Conservation (phyloP, 1,284 basidiomycete species). For the Xerocomus nothofagi region DNA sequence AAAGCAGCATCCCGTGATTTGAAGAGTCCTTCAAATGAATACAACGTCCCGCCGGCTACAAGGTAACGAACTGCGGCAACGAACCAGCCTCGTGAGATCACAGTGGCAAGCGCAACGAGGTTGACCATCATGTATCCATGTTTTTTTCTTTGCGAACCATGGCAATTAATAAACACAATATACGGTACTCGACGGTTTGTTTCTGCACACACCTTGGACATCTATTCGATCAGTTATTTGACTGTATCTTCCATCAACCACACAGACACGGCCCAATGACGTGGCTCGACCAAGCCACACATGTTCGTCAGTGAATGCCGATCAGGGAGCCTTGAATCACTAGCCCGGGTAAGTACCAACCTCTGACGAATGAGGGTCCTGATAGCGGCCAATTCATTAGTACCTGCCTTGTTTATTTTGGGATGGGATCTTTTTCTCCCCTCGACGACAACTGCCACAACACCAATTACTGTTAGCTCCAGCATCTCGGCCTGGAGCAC, state of each 20-base stretch:
- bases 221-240: conserved; percentile 3
- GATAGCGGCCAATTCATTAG: not conserved
- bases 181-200: not conserved
- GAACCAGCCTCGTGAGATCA: not conserved
- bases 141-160: conserved; percentile 6
- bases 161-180: not conserved
- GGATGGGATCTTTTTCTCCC: not conserved
- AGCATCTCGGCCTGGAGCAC: not conserved
- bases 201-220: not conserved
- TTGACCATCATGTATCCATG: not conserved
- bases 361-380: not conserved
- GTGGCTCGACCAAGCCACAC: not conserved
- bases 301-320: conserved; percentile 1
- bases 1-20: too few relatives aligned
- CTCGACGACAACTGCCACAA: not conserved
- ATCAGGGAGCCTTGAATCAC: conserved; percentile 18
- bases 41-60: conserved; percentile 27
- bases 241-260: not conserved
- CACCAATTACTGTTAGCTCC: not conserved
- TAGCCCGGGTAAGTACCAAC: conserved; percentile 3
- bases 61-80: conserved; percentile 1
- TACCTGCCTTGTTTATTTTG: not conserved
- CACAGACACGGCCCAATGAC: conserved; percentile 9
- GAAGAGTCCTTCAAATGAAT: conserved; percentile 7
- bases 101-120: conserved; percentile 16